Base-by-base conservation (phyloP, 768 basidiomycete genomes). In the Mycena vitilis region DNA sequence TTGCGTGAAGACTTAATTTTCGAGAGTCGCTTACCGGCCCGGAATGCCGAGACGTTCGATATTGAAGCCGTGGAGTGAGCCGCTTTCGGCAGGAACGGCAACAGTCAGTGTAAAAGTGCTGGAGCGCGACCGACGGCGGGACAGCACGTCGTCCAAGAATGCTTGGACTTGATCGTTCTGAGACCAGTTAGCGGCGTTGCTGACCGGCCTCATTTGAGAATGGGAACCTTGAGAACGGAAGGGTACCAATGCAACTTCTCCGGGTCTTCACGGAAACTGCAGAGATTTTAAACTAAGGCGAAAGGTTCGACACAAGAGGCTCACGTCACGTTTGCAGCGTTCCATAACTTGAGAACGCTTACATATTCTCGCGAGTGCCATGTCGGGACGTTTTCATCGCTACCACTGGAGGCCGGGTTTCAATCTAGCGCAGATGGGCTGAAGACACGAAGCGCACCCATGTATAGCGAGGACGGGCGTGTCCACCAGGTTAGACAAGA, bases 381-480 rank as follows among this genome's bases (percentile, higher is more conserved):
- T 0, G 89, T 87, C 2, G 95, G 95, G 5, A 98, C 96, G 68
- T 98, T 96, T 45, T 90, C 88, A 75, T 98, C 96, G 44, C 82
- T 82, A 4, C 91, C 92, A 22, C 93, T 93, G 71, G 42, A 49
- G 9, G 56, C 42, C 6, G 30, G 30, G 30, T 2, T 30, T 30
- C 30, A 30, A 30, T 30, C 30, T 30, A 30, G 30, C 30, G 30
- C 30, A 30, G 30, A 30, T 30, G 5, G 30, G 2, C 2, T 30
- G 30, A 30, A 30, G 30, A 30, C 30, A 5, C 30, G 30, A 30
- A 30, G 30, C 30, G 5, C 30, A 90, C 93, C 93, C 96, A 73
- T 97, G 92, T 45, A 96, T 83, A 1, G 90, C 94, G 15, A 95
- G 81, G 1, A 94, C 80, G 0, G 91, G 90, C 0, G 83, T 89